Base-by-base conservation (phyloP, 495 filamentous ascomycete genomes). In the Aspergillus wentii region DNA sequence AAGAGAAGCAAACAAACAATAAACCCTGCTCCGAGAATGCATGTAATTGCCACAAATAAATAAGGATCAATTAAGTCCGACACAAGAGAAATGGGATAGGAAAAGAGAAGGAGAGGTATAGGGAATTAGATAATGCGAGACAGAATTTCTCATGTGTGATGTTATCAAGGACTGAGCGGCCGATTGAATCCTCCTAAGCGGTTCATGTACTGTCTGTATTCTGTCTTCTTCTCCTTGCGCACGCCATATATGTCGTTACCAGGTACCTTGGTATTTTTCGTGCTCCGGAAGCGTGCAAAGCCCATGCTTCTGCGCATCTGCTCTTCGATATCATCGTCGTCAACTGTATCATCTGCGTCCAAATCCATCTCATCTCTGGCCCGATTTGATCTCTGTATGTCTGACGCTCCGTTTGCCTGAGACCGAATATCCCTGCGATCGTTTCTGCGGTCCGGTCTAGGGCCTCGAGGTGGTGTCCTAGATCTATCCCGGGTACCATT, bases 121-220 rank as follows among this genome's bases (percentile, higher is more conserved):
- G 26, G 31, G 27, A 27, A 40, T 27, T 36, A 39, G 28, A 32
- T 18, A 40, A 39, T 9, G 10, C 33, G n/a, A 30, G 30, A 38
- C 20, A 18, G 30, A 17, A 31, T 10, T 30, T 28, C 30, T 28
- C 19, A n/a, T n/a, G n/a, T n/a, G n/a, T 31, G 23, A 10, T 21
- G 10, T 30, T 28, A 43, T 56, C 46, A 59, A n/a, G 80, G 80
- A 56, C 75, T 80, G 43, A 98, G 74, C 27, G 92, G 89, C 52
- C 92, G 70, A 62, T 98, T 98, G 72, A 98, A 98, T 29, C 92
- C 92, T 30, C 91, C 91, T n/a, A 80, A 64, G 38, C 92, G 83
- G 61, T 98, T 98, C 92, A 98, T 98, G 59, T 98, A 98, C 76
- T 98, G 92, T 55, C 92, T 72, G 55, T 96, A 96, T 72, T 94